These are phyloP conservation scores for Syzygium syzygioides DNA, from an alignment of 441 rosid genomes.

Conservation along the genomic window DNA sequence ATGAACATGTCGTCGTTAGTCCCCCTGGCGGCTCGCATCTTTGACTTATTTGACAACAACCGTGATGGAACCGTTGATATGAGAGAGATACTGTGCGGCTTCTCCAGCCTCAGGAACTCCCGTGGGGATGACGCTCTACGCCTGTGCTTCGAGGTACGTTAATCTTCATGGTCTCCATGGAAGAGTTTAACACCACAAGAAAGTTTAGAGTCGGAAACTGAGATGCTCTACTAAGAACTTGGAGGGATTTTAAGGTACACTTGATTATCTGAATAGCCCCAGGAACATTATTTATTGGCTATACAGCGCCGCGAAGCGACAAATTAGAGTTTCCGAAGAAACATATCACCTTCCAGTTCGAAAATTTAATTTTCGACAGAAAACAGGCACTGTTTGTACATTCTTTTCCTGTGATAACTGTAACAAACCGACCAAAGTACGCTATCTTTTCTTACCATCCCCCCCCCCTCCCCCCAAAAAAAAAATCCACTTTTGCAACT, in stretches of 20 bases:
- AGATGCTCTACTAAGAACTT: neutral
- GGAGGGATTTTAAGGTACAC: neutral
- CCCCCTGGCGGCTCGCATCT: constrained; percentile 62
- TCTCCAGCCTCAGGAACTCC: constrained; percentile 65
- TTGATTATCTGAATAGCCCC: neutral
- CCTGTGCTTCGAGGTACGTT: constrained; percentile 59
- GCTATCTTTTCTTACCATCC: neutral
- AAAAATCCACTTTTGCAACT: neutral
- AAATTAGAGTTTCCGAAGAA: neutral
- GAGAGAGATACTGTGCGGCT: constrained; percentile 73
- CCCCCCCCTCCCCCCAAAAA: no score
- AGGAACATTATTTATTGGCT: neutral
- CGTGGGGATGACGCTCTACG: constrained; percentile 62
- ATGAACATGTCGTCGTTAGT: constrained; percentile 62
- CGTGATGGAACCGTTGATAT: constrained; percentile 69
- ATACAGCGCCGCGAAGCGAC: neutral
- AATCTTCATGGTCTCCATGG: neutral
- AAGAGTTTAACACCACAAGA: neutral
- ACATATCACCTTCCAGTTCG: neutral
- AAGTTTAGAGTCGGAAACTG: neutral
- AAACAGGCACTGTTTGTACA: neutral
- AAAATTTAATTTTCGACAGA: neutral
- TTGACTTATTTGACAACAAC: constrained; percentile 60
- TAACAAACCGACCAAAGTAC: neutral
- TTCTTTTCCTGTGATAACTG: neutral